These are phyloP conservation scores for Peterozyma xylosa DNA, from an alignment of 805 yeast species.

Conservation along the genomic window DNA sequence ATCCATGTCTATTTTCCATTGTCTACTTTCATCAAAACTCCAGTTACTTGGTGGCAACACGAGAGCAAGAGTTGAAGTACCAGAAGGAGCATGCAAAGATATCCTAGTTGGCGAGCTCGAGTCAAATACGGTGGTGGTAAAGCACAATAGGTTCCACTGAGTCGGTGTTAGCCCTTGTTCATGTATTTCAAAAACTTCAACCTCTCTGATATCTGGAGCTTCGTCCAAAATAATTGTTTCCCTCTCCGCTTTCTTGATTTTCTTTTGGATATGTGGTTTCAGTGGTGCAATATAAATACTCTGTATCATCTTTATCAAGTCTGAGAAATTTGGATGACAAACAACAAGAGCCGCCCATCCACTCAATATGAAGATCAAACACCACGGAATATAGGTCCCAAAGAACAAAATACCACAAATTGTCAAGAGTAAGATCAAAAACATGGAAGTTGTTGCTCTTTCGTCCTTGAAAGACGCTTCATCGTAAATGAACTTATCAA, in stretches of 20 bases:
- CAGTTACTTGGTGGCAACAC: constrained; percentile 67
- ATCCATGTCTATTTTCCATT: constrained; percentile 59
- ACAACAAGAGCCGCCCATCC: constrained; percentile 50
- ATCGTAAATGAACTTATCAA: constrained; percentile 50
- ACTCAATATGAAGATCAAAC: constrained; percentile 39
- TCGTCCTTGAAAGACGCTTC: constrained; percentile 71
- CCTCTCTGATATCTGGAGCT: constrained; percentile 48
- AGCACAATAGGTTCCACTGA: constrained; percentile 56
- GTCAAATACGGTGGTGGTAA: constrained; percentile 50
- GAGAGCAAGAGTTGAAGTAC: constrained; percentile 44
- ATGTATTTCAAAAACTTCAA: constrained; percentile 75
- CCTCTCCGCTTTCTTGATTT: constrained; percentile 28
- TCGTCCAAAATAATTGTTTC: constrained; percentile 64
- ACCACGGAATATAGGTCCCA: constrained; percentile 58
- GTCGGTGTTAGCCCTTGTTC: constrained; percentile 51
- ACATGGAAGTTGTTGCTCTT: constrained; percentile 52
- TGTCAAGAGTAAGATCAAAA: constrained; percentile 31
- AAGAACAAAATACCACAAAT: constrained; percentile 31
- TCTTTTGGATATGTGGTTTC: constrained; percentile 20
- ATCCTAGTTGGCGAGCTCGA: constrained; percentile 33
- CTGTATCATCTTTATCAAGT: constrained; percentile 14
- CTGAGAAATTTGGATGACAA: constrained; percentile 53
- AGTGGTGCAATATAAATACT: constrained; percentile 7
- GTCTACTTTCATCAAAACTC: constrained; percentile 53
- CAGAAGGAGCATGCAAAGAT: constrained; percentile 55